phyloP scores from a whole-genome alignment of 352 stramenopile genomes.

The Phytophthora macrochlamydospora region DNA sequence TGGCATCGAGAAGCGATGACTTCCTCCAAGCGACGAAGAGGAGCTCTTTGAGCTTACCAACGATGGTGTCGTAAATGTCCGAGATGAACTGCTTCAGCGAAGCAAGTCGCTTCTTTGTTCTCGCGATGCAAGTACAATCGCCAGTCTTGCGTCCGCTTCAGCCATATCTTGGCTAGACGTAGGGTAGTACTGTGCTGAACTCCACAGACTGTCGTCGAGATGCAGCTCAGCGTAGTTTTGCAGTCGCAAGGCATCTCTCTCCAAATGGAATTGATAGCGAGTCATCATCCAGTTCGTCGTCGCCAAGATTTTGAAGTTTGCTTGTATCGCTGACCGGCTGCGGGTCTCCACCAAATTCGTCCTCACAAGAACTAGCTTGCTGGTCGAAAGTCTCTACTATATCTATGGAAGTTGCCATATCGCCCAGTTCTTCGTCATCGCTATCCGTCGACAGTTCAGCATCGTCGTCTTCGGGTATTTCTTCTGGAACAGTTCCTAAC shows the following conservation, averaged over 20 bases:
- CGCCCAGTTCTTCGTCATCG: constrained; percentile 3
- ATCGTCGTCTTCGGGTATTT: constrained; percentile 15
- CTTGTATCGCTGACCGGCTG: constrained; percentile 2
- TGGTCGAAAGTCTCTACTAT: constrained; percentile 7
- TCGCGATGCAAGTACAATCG: constrained; percentile 37
- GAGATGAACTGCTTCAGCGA: constrained; percentile 73
- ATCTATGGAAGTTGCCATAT: constrained; percentile 6
- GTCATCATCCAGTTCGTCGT: constrained; percentile 6
- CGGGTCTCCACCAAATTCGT: background rate
- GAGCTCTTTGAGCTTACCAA: constrained; percentile 53
- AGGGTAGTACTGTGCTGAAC: constrained; percentile 35
- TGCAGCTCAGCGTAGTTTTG: constrained; percentile 34
- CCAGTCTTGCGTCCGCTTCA: constrained; percentile 24
- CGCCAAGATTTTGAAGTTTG: background rate
- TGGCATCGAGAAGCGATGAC: constrained; percentile 43
- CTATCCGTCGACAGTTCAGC: constrained; percentile 5
- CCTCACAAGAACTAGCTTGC: constrained; percentile 4
- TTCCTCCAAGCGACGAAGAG: constrained; percentile 15
- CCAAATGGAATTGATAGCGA: constrained; percentile 21
- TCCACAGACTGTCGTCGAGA: constrained; percentile 47
- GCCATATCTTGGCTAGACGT: constrained; percentile 12
- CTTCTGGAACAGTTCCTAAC: constrained; percentile 28
- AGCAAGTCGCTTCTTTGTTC: constrained; percentile 56
- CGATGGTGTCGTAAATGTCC: constrained; percentile 71
- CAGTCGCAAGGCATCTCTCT: constrained; percentile 22